Evolutionary conservation across 495 filamentous ascomycete genomes (phyloP).

Genomic region (Xylaria grammica): DNA sequence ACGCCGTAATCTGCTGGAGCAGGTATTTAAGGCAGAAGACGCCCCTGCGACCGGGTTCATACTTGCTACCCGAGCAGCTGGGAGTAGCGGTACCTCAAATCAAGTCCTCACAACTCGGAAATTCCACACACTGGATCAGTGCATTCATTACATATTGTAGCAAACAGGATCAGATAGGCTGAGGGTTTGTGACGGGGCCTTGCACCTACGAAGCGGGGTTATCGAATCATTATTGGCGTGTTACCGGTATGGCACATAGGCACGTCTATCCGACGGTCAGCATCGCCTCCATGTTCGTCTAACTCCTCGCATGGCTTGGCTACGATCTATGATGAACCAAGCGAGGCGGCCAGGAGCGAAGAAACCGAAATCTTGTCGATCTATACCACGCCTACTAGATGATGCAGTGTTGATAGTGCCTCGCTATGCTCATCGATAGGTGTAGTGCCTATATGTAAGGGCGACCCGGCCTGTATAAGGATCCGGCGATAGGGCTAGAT

Average conservation of each 20-base stretch:
- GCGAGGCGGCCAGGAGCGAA: slow-evolving; percentile 5
- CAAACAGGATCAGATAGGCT: not conserved
- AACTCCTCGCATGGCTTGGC: slow-evolving; percentile 20
- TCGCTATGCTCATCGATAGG: not conserved
- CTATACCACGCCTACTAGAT: not conserved
- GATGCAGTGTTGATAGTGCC: not conserved
- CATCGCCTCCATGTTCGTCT: slow-evolving; percentile 8
- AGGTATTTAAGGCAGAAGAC: not conserved
- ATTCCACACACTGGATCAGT: not conserved
- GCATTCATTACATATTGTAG: not conserved
- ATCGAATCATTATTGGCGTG: slow-evolving; percentile 11
- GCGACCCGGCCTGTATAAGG: not conserved
- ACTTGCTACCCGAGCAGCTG: not conserved
- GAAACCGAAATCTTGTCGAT: slow-evolving; percentile 7
- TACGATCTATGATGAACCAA: not conserved
- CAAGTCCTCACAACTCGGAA: not conserved
- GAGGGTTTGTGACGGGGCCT: not conserved
- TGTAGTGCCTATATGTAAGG: slow-evolving; percentile 12
- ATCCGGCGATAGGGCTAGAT: slow-evolving; percentile 12
- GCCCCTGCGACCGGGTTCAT: too few species aligned
- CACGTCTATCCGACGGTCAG: slow-evolving; percentile 26
- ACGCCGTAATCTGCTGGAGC: not conserved
- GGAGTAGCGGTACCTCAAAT: not conserved
- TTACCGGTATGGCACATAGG: slow-evolving; percentile 19
- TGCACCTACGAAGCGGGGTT: not conserved